Conservation (phyloP, 768 basidiomycete genomes). For the Clavaria fumosa region DNA sequence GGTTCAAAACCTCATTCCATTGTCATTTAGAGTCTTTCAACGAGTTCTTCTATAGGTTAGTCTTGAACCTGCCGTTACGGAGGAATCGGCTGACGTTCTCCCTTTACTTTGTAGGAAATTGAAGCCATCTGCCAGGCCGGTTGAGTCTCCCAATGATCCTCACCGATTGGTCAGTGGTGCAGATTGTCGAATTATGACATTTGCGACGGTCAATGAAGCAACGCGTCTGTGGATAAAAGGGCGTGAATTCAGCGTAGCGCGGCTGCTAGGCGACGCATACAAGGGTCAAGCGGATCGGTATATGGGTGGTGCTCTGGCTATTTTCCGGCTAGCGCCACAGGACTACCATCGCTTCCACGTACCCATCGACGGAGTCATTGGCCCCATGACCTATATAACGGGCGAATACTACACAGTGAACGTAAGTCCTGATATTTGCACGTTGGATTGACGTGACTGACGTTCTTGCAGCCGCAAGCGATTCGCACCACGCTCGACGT, state of each 20-base stretch:
- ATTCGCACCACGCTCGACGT: slow-evolving; percentile 83
- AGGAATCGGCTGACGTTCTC: slow-evolving; percentile 3
- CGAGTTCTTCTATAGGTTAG: slow-evolving; percentile 70
- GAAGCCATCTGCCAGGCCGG: slow-evolving; percentile 64
- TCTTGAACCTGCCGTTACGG: neutral
- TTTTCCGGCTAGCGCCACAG: slow-evolving; percentile 86
- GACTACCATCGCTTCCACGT: slow-evolving; percentile 93
- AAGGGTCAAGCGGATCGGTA: slow-evolving; percentile 55
- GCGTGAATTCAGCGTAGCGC: slow-evolving; percentile 71
- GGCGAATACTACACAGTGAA: slow-evolving; percentile 98
- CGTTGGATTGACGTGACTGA: neutral
- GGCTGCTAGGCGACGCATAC: slow-evolving; percentile 70
- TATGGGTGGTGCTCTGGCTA: slow-evolving; percentile 67
- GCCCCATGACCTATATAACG: slow-evolving; percentile 64
- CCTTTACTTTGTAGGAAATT: slow-evolving; percentile 44
- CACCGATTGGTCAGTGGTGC: slow-evolving; percentile 75
- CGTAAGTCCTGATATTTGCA: slow-evolving; percentile 25
- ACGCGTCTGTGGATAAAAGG: slow-evolving; percentile 95
- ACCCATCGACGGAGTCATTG: slow-evolving; percentile 74
- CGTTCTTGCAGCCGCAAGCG: slow-evolving; percentile 59
- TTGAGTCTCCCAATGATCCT: slow-evolving; percentile 59
- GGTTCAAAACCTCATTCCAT: slow-evolving; percentile 1
- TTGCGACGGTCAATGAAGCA: slow-evolving; percentile 73
- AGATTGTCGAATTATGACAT: slow-evolving; percentile 93
- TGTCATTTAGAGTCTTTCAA: slow-evolving; percentile 67